A percentile compares a stretch with the other conserved stretches of the same genome.
phyloP scores from a whole-genome alignment of 768 basidiomycete species.

The Trametes cubensis region DNA sequence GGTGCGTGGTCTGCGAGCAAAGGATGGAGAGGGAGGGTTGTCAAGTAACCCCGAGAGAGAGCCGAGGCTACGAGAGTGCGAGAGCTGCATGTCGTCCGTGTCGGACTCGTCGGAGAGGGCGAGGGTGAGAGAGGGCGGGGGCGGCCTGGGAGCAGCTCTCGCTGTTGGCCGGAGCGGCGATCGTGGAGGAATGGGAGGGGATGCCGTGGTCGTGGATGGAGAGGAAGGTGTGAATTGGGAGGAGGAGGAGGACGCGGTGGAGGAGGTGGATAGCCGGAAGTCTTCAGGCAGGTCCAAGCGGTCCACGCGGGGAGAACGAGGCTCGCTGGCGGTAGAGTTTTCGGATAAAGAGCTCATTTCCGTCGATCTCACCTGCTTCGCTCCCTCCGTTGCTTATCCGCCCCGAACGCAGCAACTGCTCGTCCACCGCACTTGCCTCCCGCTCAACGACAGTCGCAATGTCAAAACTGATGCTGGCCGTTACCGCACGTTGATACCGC shows the following conservation, averaged over 20 bases:
- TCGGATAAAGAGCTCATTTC: slow-evolving; percentile 30
- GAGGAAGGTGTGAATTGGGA: slow-evolving; percentile 27
- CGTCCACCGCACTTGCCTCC: slow-evolving; percentile 9
- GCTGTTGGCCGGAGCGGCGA: slow-evolving; percentile 35
- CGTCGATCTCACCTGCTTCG: slow-evolving; percentile 22
- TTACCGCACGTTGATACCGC: background rate
- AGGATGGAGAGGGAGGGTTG: slow-evolving; percentile 16
- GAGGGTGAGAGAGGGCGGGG: slow-evolving; percentile 15
- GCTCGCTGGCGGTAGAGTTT: slow-evolving; percentile 28
- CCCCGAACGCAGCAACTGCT: slow-evolving; percentile 13
- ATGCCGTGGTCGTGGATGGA: slow-evolving; percentile 23
- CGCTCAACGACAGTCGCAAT: background rate
- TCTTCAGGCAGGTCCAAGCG: slow-evolving; percentile 21
- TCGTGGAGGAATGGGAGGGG: slow-evolving; percentile 35
- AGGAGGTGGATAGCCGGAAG: slow-evolving; percentile 26
- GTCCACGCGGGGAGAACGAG: slow-evolving; percentile 41
- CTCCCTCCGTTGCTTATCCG: slow-evolving; percentile 22
- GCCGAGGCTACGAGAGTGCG: slow-evolving; percentile 33
- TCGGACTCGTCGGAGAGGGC: slow-evolving; percentile 19
- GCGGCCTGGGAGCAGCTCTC: slow-evolving; percentile 1
- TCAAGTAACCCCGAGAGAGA: slow-evolving; percentile 31
- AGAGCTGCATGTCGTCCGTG: slow-evolving; percentile 30
- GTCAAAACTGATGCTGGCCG: background rate
- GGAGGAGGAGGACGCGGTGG: slow-evolving; percentile 20
- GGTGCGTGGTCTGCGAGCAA: slow-evolving; percentile 29